Evolutionary conservation across 2,329 filamentous ascomycete genomes (phyloP).

Genomic region (Monilinia polystroma): DNA sequence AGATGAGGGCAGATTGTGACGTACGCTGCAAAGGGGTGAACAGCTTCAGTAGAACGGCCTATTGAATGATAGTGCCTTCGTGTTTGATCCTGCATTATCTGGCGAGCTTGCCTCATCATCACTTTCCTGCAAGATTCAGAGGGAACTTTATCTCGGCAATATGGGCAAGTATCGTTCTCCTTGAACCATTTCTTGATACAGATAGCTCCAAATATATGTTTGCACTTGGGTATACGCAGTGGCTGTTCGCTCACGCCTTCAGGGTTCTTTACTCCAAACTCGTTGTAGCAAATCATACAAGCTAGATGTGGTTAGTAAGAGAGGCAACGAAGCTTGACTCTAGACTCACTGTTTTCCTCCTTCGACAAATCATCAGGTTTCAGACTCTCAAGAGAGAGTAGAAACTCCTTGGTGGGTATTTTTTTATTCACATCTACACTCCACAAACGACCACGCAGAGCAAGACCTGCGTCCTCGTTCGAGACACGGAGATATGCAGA

Average conservation of each 20-base stretch:
- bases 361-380: conserved; percentile 35
- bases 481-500: background rate
- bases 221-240: conserved; percentile 59
- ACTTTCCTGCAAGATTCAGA: conserved; percentile 43
- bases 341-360: conserved; percentile 36
- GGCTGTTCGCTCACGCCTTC: conserved; percentile 59
- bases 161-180: conserved; percentile 62
- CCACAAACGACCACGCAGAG: conserved; percentile 31
- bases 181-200: conserved; percentile 67
- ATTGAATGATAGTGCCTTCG: background rate
- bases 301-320: conserved; percentile 42
- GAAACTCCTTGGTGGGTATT: conserved; percentile 35
- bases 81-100: background rate
- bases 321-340: background rate
- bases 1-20: background rate
- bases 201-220: conserved; percentile 62
- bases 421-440: conserved; percentile 28
- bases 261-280: conserved; percentile 56
- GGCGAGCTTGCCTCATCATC: conserved; percentile 22
- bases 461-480: conserved; percentile 22
- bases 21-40: background rate
- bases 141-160: conserved; percentile 61
- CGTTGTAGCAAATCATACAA: conserved; percentile 65
- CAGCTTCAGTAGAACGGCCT: background rate
- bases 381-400: conserved; percentile 37